Conservation (phyloP, 768 basidiomycete genomes). For the Leccinellum luteum region DNA sequence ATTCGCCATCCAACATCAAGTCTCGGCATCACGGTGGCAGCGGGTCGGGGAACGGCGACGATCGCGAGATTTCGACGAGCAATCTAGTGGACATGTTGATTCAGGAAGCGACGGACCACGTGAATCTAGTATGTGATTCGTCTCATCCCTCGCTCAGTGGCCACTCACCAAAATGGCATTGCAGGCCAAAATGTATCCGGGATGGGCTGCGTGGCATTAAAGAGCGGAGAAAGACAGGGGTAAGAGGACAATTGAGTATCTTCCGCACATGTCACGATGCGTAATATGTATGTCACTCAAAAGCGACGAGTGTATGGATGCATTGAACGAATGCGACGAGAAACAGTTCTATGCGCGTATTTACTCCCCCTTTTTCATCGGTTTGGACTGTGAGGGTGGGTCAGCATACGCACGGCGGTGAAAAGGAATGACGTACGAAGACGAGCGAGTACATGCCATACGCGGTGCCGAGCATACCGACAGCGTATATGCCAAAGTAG, state of each 20-base stretch:
- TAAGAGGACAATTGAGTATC: not conserved
- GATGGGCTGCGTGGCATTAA: constrained; percentile 84
- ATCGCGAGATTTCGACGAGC: constrained; percentile 61
- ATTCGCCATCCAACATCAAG: constrained; percentile 45
- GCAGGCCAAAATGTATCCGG: constrained; percentile 87
- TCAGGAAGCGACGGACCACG: constrained; percentile 74
- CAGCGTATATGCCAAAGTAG: constrained; percentile 52
- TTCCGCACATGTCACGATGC: not conserved
- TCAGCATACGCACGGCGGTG: not conserved
- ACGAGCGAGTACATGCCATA: constrained; percentile 50
- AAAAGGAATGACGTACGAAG: constrained; percentile 34
- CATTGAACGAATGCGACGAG: constrained; percentile 5
- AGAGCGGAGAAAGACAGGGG: not conserved
- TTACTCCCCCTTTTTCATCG: constrained; percentile 23
- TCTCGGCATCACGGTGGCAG: constrained; percentile 34
- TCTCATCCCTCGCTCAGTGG: not conserved
- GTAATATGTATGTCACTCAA: not conserved
- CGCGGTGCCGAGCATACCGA: constrained; percentile 52
- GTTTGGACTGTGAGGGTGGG: constrained; percentile 25
- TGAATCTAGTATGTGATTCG: constrained; percentile 59
- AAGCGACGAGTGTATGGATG: constrained; percentile 7
- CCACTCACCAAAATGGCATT: not conserved
- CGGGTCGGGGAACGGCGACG: constrained; percentile 24
- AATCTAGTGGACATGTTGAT: constrained; percentile 92
- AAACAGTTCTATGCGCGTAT: constrained; percentile 17